Evolutionary conservation across 768 basidiomycete species (phyloP).

Genomic region (Coprinopsis marcescibilis): DNA sequence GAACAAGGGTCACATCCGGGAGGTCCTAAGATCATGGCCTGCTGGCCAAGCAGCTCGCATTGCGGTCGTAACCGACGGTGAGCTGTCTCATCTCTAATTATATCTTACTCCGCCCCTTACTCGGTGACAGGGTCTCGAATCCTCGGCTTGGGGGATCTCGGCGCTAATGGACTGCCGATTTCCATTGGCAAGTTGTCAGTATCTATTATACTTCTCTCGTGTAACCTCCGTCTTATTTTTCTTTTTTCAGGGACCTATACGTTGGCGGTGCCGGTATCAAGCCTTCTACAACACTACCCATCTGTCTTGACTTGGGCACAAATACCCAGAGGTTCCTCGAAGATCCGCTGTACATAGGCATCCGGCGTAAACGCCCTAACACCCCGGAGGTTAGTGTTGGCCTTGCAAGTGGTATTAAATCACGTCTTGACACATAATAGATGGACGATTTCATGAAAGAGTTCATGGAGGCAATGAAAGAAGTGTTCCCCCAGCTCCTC

Average conservation of each 20-base stretch:
- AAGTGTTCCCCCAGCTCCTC: slow-evolving; percentile 59
- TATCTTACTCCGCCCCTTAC: slow-evolving; percentile 2
- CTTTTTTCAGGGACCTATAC: slow-evolving; percentile 48
- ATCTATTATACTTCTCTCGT: no score
- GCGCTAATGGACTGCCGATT: slow-evolving; percentile 50
- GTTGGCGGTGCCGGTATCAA: slow-evolving; percentile 65
- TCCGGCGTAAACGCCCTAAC: slow-evolving; percentile 48
- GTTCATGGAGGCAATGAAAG: slow-evolving; percentile 64
- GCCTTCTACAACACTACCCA: slow-evolving; percentile 51
- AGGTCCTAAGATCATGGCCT: slow-evolving; percentile 51
- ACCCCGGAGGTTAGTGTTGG: slow-evolving; percentile 33
- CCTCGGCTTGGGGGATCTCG: slow-evolving; percentile 55
- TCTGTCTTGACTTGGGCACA: slow-evolving; percentile 72
- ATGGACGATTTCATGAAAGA: slow-evolving; percentile 73
- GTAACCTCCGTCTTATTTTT: not conserved
- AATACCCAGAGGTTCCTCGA: slow-evolving; percentile 61
- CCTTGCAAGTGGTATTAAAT: not conserved
- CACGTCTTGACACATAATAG: slow-evolving; percentile 21
- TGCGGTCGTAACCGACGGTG: slow-evolving; percentile 74
- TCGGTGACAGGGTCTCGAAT: slow-evolving; percentile 66
- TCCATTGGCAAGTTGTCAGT: slow-evolving; percentile 69
- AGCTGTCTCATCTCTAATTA: slow-evolving; percentile 20
- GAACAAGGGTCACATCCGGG: slow-evolving; percentile 58
- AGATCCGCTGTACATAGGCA: slow-evolving; percentile 74
- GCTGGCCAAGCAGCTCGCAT: slow-evolving; percentile 45